These are phyloP conservation scores for Curvularia sp. DNA, from an alignment of 2,329 filamentous ascomycete genomes.

Conservation along the genomic window DNA sequence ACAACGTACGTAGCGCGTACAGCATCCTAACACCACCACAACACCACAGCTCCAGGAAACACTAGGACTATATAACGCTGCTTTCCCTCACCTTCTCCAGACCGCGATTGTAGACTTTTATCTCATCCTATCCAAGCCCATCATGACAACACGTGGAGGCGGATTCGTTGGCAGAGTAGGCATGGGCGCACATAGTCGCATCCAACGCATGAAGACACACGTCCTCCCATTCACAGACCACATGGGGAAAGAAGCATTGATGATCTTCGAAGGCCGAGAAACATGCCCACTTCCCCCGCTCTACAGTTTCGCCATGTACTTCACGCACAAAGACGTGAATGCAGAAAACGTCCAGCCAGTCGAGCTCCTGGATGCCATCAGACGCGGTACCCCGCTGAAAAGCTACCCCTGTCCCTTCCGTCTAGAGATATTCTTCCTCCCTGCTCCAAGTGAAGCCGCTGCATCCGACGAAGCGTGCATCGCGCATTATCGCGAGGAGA, in stretches of 20 bases:
- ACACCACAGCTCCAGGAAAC: neutral
- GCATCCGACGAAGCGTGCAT: constrained; percentile 2
- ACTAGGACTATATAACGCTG: neutral
- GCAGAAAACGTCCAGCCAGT: constrained; percentile 15
- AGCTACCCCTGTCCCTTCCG: neutral
- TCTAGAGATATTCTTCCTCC: neutral
- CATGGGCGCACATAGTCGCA: constrained; percentile 14
- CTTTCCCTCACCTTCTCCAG: neutral
- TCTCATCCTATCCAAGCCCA: constrained; percentile 1
- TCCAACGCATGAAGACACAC: constrained; percentile 19
- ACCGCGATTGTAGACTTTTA: neutral
- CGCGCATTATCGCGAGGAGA: constrained; percentile 2
- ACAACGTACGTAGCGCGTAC: neutral
- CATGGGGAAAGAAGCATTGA: constrained; percentile 14
- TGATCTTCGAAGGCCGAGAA: constrained; percentile 14
- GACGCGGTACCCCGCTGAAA: neutral
- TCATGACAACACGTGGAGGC: constrained; percentile 15
- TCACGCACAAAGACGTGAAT: constrained; percentile 19
- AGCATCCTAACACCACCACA: neutral
- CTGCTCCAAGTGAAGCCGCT: neutral
- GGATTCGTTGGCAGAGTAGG: constrained; percentile 15
- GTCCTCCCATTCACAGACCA: constrained; percentile 22
- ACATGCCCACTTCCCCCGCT: constrained; percentile 22
- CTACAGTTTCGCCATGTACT: constrained; percentile 22
- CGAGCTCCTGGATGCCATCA: constrained; percentile 13